Evolutionary conservation across 495 filamentous ascomycete species (phyloP).

Genomic region (Aspergillus sclerotiicarbonarius): DNA sequence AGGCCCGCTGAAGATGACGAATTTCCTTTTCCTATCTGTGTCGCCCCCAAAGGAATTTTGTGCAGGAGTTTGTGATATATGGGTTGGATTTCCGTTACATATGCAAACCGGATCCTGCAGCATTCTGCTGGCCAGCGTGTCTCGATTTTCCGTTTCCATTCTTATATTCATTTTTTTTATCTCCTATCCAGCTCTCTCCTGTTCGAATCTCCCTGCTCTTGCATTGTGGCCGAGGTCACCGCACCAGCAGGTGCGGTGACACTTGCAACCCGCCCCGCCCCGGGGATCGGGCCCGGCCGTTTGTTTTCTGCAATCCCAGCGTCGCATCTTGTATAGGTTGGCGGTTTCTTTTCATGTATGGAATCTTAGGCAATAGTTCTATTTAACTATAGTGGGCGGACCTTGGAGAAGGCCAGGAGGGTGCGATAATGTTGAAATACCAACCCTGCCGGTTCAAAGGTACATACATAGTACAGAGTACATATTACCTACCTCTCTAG

Average conservation of each 20-base stretch:
- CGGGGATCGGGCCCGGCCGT: too few relatives aligned
- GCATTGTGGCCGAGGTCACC: not conserved
- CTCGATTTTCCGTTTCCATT: slow-evolving; percentile 6
- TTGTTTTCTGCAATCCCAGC: not conserved
- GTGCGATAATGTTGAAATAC: not conserved
- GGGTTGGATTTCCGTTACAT: slow-evolving; percentile 12
- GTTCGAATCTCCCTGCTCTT: not conserved
- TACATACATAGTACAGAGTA: too few relatives aligned
- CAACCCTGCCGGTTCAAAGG: too few relatives aligned
- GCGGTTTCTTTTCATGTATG: slow-evolving; percentile 19
- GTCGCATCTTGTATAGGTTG: slow-evolving; percentile 18
- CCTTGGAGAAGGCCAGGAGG: not conserved
- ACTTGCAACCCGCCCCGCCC: not conserved
- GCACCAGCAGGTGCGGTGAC: not conserved
- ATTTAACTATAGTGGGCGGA: slow-evolving; percentile 8
- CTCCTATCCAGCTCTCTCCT: not conserved
- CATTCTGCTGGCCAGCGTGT: slow-evolving; percentile 3
- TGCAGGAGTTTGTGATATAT: slow-evolving; percentile 14
- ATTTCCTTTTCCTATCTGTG: slow-evolving; percentile 30
- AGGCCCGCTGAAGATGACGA: slow-evolving; percentile 23
- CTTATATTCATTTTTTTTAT: not conserved
- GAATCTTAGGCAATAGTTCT: slow-evolving; percentile 12
- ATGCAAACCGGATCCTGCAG: not conserved
- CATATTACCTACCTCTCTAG: not conserved
- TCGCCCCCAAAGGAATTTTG: slow-evolving; percentile 14